These are phyloP conservation scores for Macrolepiota fuliginosa DNA, from an alignment of 768 basidiomycete species.

Conservation along the genomic window DNA sequence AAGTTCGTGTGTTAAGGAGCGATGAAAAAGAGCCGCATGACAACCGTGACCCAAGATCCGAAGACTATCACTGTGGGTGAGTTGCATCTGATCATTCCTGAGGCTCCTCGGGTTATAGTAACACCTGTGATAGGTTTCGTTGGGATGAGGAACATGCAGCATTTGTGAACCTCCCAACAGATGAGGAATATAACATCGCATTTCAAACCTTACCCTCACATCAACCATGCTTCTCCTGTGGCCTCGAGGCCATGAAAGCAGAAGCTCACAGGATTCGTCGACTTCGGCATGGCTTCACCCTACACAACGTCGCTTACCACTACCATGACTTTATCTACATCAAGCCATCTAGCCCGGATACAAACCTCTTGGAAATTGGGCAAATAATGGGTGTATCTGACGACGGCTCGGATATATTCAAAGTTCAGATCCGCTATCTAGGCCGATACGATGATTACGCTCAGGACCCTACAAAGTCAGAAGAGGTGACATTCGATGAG, in stretches of 20 bases:
- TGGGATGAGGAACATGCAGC: slow-evolving; percentile 48
- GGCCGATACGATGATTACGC: slow-evolving; percentile 44
- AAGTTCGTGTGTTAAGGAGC: slow-evolving; percentile 38
- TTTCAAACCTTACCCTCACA: slow-evolving; percentile 25
- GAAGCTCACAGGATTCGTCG: slow-evolving; percentile 21
- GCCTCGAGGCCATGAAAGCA: slow-evolving; percentile 27
- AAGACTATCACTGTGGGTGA: slow-evolving; percentile 61
- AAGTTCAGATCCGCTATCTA: slow-evolving; percentile 38
- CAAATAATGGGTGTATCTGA: slow-evolving; percentile 45
- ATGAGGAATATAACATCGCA: slow-evolving; percentile 26
- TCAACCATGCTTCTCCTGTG: slow-evolving; percentile 51
- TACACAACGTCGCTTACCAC: slow-evolving; percentile 51
- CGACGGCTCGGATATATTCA: slow-evolving; percentile 16
- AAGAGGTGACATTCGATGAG: slow-evolving; percentile 36
- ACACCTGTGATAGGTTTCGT: slow-evolving; percentile 34
- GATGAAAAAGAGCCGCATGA: slow-evolving; percentile 49
- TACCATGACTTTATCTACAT: slow-evolving; percentile 61
- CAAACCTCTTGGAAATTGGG: slow-evolving; percentile 44
- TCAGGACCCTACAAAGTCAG: not conserved
- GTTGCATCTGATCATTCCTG: slow-evolving; percentile 12
- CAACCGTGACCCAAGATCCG: slow-evolving; percentile 31
- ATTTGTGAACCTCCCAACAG: slow-evolving; percentile 43
- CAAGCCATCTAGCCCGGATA: slow-evolving; percentile 25
- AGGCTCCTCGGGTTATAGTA: not conserved
- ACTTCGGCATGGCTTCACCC: slow-evolving; percentile 33